phyloP scores from a whole-genome alignment of 2,329 filamentous ascomycete genomes.

The Colletotrichum coccodes region DNA sequence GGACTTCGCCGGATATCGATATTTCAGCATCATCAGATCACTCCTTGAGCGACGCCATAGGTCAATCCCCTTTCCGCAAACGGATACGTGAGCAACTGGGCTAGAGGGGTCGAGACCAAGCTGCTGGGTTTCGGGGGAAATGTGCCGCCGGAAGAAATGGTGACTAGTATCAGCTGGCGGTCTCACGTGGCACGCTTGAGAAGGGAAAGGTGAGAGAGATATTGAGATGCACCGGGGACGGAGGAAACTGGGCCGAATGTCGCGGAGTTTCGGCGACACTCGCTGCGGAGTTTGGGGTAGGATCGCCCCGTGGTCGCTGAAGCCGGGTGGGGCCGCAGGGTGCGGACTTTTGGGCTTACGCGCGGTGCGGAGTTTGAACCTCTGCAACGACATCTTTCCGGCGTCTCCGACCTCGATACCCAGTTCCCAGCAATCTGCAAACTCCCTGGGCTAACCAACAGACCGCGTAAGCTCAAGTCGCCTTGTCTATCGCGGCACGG shows the following conservation, averaged over 20 bases:
- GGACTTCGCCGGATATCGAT: neutral
- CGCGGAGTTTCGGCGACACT: neutral
- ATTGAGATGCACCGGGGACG: neutral
- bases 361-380: slow-evolving; percentile 24
- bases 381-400: slow-evolving; percentile 9
- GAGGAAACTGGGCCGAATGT: neutral
- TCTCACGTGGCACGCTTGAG: neutral
- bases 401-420: neutral
- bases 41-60: neutral
- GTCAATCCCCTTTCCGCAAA: slow-evolving; percentile 9
- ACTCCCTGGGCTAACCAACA: neutral
- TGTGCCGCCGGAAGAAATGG: neutral
- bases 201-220: neutral
- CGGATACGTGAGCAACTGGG: neutral
- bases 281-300: slow-evolving; percentile 21
- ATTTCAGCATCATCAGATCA: neutral
- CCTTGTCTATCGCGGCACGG: neutral
- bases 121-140: neutral
- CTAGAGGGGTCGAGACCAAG: neutral
- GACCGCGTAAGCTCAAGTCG: neutral
- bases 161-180: neutral
- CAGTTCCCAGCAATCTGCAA: neutral
- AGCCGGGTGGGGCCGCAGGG: slow-evolving; percentile 23
- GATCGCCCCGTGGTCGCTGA: neutral
- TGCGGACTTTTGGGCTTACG: slow-evolving; percentile 21